Evolutionary conservation across 441 rosid species (phyloP), one percentile per base, ranked within the genome.

Genomic region (Euphorbia schlechtendalii): DNA sequence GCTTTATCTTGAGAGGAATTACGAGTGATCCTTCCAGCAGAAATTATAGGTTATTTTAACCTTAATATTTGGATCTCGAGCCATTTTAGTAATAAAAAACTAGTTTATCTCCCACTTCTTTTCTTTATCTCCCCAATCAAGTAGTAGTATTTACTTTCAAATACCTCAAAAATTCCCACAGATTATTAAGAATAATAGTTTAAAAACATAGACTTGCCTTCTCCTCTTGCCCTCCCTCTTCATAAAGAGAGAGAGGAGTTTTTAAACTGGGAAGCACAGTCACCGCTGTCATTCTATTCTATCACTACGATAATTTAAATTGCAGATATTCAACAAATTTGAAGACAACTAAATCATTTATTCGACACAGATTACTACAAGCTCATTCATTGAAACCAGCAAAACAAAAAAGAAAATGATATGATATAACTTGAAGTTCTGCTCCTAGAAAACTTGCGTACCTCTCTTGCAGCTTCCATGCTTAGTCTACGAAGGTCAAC

Each of bases 401-500:
- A 5, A 5, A 4, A 38, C 3, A 8, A 38, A 8, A 38, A 38
- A 15, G 27, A 6, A 43, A 45, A 46, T 0, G n/a, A 54, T 36
- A 25, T 55, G 4, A 40, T 55, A 55, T 10, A 40, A 28, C 20
- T 12, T 4, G 14, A n/a, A 32, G 30, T 13, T 18, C 18, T 17
- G 3, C 43, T 3, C 56, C 36, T 71, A 73, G 51, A 49, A 70
- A 74, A 60, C 18, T 60, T 52, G 57, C 77, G 64, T 70, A 95
- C 98, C 93, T 92, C 99, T 68, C 99, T 84, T 71, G 98, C 99
- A 71, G 98, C 99, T 79, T 95, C 99, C 99, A 90, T 92, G 82
- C 97, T 95, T 77, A 95, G 76, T 78, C 99, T 85, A 53, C 98
- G 99, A 67, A 95, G 90, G 80, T 95, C 99, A 71, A 98, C 98